phyloP scores from a whole-genome alignment of 441 rosid genomes.

The Aquilaria agallochum region DNA sequence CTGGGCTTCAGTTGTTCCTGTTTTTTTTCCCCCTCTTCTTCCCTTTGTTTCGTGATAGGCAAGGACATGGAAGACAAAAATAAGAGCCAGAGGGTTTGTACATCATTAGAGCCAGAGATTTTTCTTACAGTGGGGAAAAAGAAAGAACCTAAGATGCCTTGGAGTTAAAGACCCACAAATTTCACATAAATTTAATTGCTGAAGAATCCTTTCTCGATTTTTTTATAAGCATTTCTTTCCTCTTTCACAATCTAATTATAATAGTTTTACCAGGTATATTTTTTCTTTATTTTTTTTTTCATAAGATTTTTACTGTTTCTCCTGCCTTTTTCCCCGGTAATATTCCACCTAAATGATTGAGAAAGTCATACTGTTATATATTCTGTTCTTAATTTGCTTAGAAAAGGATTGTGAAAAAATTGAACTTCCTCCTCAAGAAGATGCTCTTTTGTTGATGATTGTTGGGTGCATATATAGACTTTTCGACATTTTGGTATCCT shows the following conservation, averaged over 20 bases:
- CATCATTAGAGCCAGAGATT: slow-evolving; percentile 53
- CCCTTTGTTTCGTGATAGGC: slow-evolving; percentile 10
- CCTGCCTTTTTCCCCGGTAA: neutral
- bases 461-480: no score
- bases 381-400: slow-evolving; percentile 21
- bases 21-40: no score
- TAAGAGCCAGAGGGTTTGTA: slow-evolving; percentile 36
- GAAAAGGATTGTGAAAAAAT: slow-evolving; percentile 2
- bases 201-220: slow-evolving; percentile 41
- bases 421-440: neutral
- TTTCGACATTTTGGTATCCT: no score
- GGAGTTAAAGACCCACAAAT: slow-evolving; percentile 58
- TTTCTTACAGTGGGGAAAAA: slow-evolving; percentile 68
- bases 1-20: no score
- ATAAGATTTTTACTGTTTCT: neutral
- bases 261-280: slow-evolving; percentile 62
- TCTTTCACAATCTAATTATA: slow-evolving; percentile 29
- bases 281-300: neutral
- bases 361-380: neutral
- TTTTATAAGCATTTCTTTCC: slow-evolving; percentile 44
- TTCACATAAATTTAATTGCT: slow-evolving; percentile 44
- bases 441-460: no score
- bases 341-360: neutral
- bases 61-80: slow-evolving; percentile 59
- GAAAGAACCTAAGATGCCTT: slow-evolving; percentile 70